Percentiles rank a stretch among this genome's conserved stretches.
Conservation (phyloP, 805 yeast genomes). For the Torulaspora franciscae region DNA sequence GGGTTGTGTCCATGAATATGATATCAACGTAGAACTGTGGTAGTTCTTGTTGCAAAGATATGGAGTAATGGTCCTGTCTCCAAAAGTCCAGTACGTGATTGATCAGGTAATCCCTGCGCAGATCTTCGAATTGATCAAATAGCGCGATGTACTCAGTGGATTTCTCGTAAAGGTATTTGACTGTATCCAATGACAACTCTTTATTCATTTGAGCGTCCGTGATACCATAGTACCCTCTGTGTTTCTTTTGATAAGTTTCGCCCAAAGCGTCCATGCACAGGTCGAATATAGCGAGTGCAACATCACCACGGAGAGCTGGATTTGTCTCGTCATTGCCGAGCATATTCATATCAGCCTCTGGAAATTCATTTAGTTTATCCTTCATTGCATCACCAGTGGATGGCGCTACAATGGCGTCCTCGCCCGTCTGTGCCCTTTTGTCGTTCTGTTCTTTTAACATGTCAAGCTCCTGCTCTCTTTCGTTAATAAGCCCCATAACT, state of each 20-base stretch:
- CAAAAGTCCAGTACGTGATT: slow-evolving; percentile 58
- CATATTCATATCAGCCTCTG: slow-evolving; percentile 82
- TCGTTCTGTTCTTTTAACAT: slow-evolving; percentile 37
- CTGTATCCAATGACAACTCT: slow-evolving; percentile 25
- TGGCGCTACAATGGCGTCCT: slow-evolving; percentile 44
- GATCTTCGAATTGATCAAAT: slow-evolving; percentile 63
- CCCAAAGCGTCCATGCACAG: slow-evolving; percentile 50
- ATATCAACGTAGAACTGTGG: slow-evolving; percentile 39
- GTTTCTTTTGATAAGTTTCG: slow-evolving; percentile 29
- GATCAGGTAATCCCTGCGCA: slow-evolving; percentile 64
- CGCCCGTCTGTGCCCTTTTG: slow-evolving; percentile 35
- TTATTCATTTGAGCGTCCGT: slow-evolving; percentile 35
- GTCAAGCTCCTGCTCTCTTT: slow-evolving; percentile 57
- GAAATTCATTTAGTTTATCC: slow-evolving; percentile 63
- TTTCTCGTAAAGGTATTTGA: slow-evolving; percentile 38
- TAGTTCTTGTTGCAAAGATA: slow-evolving; percentile 22
- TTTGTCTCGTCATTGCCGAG: slow-evolving; percentile 81
- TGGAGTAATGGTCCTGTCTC: slow-evolving; percentile 39
- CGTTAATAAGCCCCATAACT: slow-evolving; percentile 72
- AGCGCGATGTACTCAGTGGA: slow-evolving; percentile 47
- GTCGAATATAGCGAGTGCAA: slow-evolving; percentile 67
- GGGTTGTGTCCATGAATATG: slow-evolving; percentile 50
- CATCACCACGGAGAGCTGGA: slow-evolving; percentile 71
- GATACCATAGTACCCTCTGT: slow-evolving; percentile 32
- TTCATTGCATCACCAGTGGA: slow-evolving; percentile 52